phyloP scores from a whole-genome alignment of 2,329 filamentous ascomycete genomes.

The Pleurostoma richardsiae region DNA sequence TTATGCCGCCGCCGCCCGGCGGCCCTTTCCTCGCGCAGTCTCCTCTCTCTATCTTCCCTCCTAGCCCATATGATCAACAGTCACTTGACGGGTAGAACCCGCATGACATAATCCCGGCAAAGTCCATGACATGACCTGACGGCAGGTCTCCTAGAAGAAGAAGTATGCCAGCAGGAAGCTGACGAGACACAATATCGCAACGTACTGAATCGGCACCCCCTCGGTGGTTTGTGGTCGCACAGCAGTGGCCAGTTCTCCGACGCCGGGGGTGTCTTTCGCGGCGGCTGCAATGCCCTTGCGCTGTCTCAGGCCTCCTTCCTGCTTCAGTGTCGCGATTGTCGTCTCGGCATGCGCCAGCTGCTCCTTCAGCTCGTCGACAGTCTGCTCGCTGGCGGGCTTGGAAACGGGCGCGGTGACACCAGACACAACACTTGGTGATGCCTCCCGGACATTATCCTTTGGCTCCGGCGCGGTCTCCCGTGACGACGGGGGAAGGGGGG shows the following conservation, averaged over 20 bases:
- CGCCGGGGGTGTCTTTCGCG: conserved; percentile 20
- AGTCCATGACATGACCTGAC: too few relatives aligned
- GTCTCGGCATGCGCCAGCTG: conserved; percentile 60
- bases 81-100: too few relatives aligned
- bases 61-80: too few relatives aligned
- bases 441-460: conserved; percentile 7
- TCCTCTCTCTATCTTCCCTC: too few relatives aligned
- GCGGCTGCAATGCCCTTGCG: conserved; percentile 53
- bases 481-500: neutral
- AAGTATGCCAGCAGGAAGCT: conserved; percentile 94
- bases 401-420: conserved; percentile 11
- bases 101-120: too few relatives aligned
- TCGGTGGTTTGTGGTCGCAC: conserved; percentile 51
- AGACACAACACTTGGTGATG: conserved; percentile 8
- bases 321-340: conserved; percentile 63
- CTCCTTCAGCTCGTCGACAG: conserved; percentile 20
- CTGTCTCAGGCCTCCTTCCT: conserved; percentile 72
- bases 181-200: conserved; percentile 76
- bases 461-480: neutral
- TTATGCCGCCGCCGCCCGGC: too few relatives aligned
- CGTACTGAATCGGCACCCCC: conserved; percentile 83
- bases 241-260: conserved; percentile 42
- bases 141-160: conserved; percentile 64
- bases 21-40: too few relatives aligned
- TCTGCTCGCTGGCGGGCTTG: conserved; percentile 13